phyloP scores from a whole-genome alignment of 805 yeast genomes.

The Saturnispora gosingensis region DNA sequence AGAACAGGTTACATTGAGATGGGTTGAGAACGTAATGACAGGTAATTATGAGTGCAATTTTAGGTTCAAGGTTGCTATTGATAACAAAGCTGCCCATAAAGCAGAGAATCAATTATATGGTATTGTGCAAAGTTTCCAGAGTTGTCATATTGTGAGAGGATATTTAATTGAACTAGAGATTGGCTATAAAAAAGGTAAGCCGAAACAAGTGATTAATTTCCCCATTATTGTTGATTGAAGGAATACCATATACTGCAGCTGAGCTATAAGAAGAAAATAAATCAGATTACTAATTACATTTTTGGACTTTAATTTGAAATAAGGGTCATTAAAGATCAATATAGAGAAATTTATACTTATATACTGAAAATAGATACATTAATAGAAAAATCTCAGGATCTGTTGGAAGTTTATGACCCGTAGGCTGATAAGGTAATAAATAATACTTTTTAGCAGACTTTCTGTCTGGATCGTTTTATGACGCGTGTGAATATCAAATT shows the following conservation, averaged over 20 bases:
- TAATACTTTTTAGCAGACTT: not conserved
- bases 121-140: constrained; percentile 13
- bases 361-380: too few relatives aligned
- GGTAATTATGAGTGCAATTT: constrained; percentile 5
- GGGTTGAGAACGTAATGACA: constrained; percentile 5
- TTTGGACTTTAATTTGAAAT: too few relatives aligned
- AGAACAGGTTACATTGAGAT: not conserved
- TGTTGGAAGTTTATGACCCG: too few relatives aligned
- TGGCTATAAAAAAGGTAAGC: constrained; percentile 8
- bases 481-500: not conserved
- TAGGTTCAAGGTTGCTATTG: constrained; percentile 2
- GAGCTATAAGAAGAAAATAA: not conserved
- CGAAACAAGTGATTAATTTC: constrained; percentile 4
- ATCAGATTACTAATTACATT: not conserved
- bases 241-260: too few relatives aligned
- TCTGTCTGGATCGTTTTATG: not conserved
- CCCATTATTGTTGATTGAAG: constrained; percentile 9
- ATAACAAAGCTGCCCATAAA: not conserved
- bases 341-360: too few relatives aligned
- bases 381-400: too few relatives aligned
- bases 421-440: not conserved
- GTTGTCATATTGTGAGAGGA: constrained; percentile 12
- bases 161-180: constrained; percentile 12
- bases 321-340: too few relatives aligned
- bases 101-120: constrained; percentile 6